phyloP scores from a whole-genome alignment of 2,329 filamentous ascomycete species.

The Verticillium isaacii region DNA sequence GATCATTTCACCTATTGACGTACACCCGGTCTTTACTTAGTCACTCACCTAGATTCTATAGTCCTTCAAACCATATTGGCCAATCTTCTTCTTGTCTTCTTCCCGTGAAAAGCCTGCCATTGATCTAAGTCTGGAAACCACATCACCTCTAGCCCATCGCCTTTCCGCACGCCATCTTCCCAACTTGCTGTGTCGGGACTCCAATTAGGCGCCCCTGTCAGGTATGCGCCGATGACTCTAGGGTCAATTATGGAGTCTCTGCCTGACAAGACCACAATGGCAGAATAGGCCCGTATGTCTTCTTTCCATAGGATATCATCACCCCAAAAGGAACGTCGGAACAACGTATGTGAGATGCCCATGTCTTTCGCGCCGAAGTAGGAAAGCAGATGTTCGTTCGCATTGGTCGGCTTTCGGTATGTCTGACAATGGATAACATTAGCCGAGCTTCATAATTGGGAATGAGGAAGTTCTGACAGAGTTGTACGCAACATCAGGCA shows the following conservation, averaged over 20 bases:
- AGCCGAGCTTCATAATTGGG: not conserved
- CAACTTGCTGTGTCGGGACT: not conserved
- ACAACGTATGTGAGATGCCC: slow-evolving; percentile 59
- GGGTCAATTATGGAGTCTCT: slow-evolving; percentile 63
- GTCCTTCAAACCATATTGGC: not conserved
- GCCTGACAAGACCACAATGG: slow-evolving; percentile 55
- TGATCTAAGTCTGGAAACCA: not conserved
- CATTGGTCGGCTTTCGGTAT: slow-evolving; percentile 40
- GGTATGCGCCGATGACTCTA: slow-evolving; percentile 50
- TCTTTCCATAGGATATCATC: slow-evolving; percentile 69
- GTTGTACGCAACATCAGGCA: slow-evolving; percentile 68
- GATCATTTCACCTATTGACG: not conserved
- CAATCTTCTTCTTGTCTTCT: not conserved
- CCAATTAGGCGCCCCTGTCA: slow-evolving; percentile 22
- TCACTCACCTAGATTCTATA: not conserved
- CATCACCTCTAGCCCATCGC: not conserved
- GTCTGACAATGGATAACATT: slow-evolving; percentile 24
- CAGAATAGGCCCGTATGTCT: slow-evolving; percentile 40
- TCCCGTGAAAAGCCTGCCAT: not conserved
- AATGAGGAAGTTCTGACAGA: slow-evolving; percentile 33
- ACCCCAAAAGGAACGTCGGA: slow-evolving; percentile 66
- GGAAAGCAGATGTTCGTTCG: slow-evolving; percentile 68
- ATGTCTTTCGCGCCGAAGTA: slow-evolving; percentile 67
- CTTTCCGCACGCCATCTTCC: not conserved
- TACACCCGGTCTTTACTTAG: not conserved